phyloP scores from a whole-genome alignment of 2,329 filamentous ascomycete species.

The Cercospora zeina region DNA sequence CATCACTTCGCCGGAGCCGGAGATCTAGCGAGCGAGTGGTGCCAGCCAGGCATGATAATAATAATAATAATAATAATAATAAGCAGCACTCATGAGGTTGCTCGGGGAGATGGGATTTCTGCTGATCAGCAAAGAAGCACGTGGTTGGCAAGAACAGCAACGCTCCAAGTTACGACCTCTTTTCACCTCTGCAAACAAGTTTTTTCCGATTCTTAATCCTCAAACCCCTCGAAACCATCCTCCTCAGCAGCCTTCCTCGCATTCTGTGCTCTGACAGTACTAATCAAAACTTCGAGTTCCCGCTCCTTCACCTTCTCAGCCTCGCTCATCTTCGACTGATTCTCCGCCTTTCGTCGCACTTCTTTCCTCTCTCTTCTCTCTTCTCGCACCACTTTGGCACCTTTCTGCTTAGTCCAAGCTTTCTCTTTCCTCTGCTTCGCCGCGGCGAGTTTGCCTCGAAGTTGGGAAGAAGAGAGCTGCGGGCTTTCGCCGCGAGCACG shows the following conservation, averaged over 20 bases:
- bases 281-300: slow-evolving; percentile 40
- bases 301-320: slow-evolving; percentile 37
- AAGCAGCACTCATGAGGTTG: too few relatives aligned
- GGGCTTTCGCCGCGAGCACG: slow-evolving; percentile 34
- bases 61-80: too few relatives aligned
- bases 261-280: slow-evolving; percentile 36
- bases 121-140: too few relatives aligned
- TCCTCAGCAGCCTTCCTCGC: slow-evolving; percentile 18
- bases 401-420: slow-evolving; percentile 44
- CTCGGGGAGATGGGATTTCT: too few relatives aligned
- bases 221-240: slow-evolving; percentile 34
- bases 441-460: slow-evolving; percentile 37
- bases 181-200: too few relatives aligned
- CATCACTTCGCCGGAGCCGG: too few relatives aligned
- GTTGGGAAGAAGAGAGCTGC: slow-evolving; percentile 26
- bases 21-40: too few relatives aligned
- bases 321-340: slow-evolving; percentile 35
- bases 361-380: slow-evolving; percentile 41
- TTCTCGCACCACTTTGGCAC: slow-evolving; percentile 39
- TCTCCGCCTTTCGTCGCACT: slow-evolving; percentile 38
- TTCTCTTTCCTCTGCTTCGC: slow-evolving; percentile 37
- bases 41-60: too few relatives aligned
- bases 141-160: too few relatives aligned
- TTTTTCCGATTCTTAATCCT: slow-evolving; percentile 20
- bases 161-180: too few relatives aligned